Base-by-base conservation (phyloP, 768 basidiomycete species). In the Lepiota brunneoincarnata region DNA sequence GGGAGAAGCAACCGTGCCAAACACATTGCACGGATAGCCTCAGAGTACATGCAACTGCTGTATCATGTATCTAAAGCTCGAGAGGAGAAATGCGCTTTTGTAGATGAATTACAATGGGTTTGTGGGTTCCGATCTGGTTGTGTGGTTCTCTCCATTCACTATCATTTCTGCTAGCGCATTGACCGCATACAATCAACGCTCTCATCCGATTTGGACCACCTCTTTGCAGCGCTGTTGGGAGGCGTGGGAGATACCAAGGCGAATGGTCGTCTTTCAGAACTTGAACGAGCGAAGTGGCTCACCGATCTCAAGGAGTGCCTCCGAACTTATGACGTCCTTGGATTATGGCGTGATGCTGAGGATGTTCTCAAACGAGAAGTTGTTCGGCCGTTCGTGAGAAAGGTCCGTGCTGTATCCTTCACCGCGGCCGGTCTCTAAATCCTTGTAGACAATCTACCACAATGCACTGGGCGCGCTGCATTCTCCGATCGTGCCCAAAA, bases 1-100 rank as follows among this genome's bases (percentile, higher is more conserved):
- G 53, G 46, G 14, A 47, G 53, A 15, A 54, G 53, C 7, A 84
- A 82, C 64, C 78, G 84, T 41, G 85, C 88, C 28, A 91, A 93
- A 65, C 90, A 93, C 65, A 76, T 96, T 12, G 78, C 81, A 10
- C 82, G 95, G 47, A 89, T 95, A 24, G 92, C 94, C 12, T 77
- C 84, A 7, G 97, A 98, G 69, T 98, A 96, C 65, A 90, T 83
- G 9, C 95, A 98, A 64, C 77, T 98, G 17, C 76, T 93, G 21
- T 99, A 99, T 67, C 90, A 97, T 59, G 80, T 83, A 21, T 80
- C 83, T 17, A 96, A 97, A 68, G 93, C 95, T 10, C 76, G 81
- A 5, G 71, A 72, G 9, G 89, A 94, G 61, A 80, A 82, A 1
- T 93, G 93, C 58, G 81, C 75, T 1, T 94, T 92, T 59, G 84